phyloP scores from a whole-genome alignment of 2,329 filamentous ascomycete genomes.

The Emergomyces africanus region DNA sequence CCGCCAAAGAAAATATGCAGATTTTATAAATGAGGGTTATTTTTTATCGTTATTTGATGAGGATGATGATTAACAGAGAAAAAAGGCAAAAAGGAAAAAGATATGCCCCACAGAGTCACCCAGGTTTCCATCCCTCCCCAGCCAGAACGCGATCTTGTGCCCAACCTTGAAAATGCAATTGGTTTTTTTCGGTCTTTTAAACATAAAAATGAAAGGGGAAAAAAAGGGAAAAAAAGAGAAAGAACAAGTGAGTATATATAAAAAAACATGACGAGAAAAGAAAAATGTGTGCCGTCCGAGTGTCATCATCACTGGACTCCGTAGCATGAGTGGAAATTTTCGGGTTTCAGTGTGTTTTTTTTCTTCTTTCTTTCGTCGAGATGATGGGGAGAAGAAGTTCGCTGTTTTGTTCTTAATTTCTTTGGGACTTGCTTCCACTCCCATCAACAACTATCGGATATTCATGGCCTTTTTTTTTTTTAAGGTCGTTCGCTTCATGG shows the following conservation, averaged over 20 bases:
- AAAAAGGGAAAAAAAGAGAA: background rate
- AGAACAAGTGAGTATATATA: background rate
- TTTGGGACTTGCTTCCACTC: background rate
- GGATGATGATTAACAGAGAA: background rate
- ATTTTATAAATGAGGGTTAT: background rate
- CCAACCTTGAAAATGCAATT: background rate
- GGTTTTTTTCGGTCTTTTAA: background rate
- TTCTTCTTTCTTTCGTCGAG: background rate
- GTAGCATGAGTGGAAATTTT: background rate
- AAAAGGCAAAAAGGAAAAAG: background rate
- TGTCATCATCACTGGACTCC: no score
- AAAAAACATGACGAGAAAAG: background rate
- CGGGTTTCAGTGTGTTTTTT: background rate
- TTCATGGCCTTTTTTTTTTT: background rate
- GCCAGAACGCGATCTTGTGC: background rate
- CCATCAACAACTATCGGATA: background rate
- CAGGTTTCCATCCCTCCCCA: background rate
- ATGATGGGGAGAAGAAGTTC: background rate
- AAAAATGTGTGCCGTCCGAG: background rate
- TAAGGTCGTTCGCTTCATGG: background rate
- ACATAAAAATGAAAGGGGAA: background rate
- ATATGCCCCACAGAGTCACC: background rate
- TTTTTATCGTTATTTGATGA: background rate
- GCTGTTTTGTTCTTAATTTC: background rate
- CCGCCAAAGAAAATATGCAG: background rate